Evolutionary conservation across 1,284 basidiomycete species (phyloP), one percentile per base, ranked within the genome.

Genomic region (Hymenochaete sp.): DNA sequence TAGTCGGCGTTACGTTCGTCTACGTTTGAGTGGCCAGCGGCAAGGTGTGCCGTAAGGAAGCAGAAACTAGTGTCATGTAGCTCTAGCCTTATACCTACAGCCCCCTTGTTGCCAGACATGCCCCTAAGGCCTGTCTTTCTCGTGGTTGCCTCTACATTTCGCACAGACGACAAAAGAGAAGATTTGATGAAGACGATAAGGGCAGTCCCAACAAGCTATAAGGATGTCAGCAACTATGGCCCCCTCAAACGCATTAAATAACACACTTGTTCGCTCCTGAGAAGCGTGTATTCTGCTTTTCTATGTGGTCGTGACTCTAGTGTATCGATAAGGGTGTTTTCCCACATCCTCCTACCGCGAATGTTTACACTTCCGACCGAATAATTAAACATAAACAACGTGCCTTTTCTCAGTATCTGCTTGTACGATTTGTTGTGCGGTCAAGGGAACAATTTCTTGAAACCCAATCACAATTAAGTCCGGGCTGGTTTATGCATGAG

Each of bases 91-190:
- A 99, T 88, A 2, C 85, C 93, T 5, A 96, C 89, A 8, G 91
- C 93, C 18, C 90, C 90, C 66, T 95, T 99, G 67, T 98, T 99
- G 18, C 96, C 96, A 4, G 90, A 92, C 77, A 98, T 92, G 11
- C 96, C 96, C 46, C 91, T 80, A 29, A 98, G 70, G 16, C 96
- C 96, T 3, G 96, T 98, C 89, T 98, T 99, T 55, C 91, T 83
- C 24, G 86, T 85, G 3, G 92, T 73, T 2, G 82, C 92, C 65
- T 98, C 96, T 6, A 98, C 91, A 49, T 88, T 86, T 37, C 91
- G 78, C 42, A 98, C 87, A 26, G 85, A 73, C 16, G 77, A 69
- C 1, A 86, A 79, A 36, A 98, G 59, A 39, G 81, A 77, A 13
- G 78, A 67, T 63, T 87, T 89, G 40, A 93, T 85, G 26, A 97